These are phyloP conservation scores for Dittrichia graveolens DNA, from an alignment of 129 eudicot species.

Conservation along the genomic window DNA sequence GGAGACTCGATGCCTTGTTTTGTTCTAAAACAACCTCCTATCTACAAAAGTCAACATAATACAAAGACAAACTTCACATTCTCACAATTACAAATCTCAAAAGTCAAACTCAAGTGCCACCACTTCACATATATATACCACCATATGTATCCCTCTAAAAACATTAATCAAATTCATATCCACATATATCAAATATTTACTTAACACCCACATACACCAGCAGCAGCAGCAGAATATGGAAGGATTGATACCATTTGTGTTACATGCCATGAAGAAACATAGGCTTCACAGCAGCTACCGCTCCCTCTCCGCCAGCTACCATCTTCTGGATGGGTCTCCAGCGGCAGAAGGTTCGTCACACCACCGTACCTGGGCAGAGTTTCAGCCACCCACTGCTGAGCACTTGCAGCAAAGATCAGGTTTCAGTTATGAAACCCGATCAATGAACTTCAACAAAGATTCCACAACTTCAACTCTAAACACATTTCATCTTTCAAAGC, in stretches of 20 bases:
- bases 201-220: slow-evolving; percentile 17
- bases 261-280: slow-evolving; percentile 45
- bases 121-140: slow-evolving; percentile 1
- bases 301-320: slow-evolving; percentile 52
- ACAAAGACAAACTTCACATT: slow-evolving; percentile 22
- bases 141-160: slow-evolving; percentile 1
- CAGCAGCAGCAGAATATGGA: slow-evolving; percentile 30
- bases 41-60: slow-evolving; percentile 21
- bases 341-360: slow-evolving; percentile 52
- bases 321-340: slow-evolving; percentile 36
- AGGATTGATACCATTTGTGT: slow-evolving; percentile 50
- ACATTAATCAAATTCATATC: slow-evolving; percentile 21
- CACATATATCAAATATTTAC: background rate
- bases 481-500: slow-evolving; percentile 24
- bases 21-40: slow-evolving; percentile 29
- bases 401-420: slow-evolving; percentile 32
- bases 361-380: slow-evolving; percentile 40
- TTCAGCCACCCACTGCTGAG: slow-evolving; percentile 36
- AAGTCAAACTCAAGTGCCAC: slow-evolving; percentile 1
- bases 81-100: slow-evolving; percentile 9
- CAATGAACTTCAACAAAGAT: slow-evolving; percentile 25
- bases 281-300: slow-evolving; percentile 47
- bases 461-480: slow-evolving; percentile 19
- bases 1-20: slow-evolving; percentile 9
- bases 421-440: slow-evolving; percentile 12